Percentiles rank a stretch among this genome's conserved stretches.
Conservation (phyloP, 306 rosid genomes). For the Corylus heterophylla region DNA sequence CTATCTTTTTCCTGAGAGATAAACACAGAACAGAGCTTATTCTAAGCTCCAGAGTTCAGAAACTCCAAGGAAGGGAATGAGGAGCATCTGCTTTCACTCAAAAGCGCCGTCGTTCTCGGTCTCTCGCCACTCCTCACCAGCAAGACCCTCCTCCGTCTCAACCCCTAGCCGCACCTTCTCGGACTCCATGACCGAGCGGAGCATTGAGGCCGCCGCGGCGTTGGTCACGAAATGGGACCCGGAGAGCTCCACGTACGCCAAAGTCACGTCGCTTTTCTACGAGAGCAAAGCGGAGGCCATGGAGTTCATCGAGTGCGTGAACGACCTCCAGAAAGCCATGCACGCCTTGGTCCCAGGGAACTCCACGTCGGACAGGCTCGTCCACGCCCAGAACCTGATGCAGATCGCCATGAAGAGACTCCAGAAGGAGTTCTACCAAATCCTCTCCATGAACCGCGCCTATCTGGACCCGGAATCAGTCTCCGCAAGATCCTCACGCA, state of each 20-base stretch:
- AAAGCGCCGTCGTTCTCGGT: constrained; percentile 39
- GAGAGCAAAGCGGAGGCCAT: constrained; percentile 55
- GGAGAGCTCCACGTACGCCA: constrained; percentile 53
- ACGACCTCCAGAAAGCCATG: constrained; percentile 69
- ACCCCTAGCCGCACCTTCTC: constrained; percentile 30
- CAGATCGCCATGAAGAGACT: constrained; percentile 71
- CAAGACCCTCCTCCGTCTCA: constrained; percentile 22
- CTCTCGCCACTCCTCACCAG: constrained; percentile 25
- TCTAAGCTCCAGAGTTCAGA: too few species aligned
- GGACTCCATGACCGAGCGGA: constrained; percentile 30
- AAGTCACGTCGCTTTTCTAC: constrained; percentile 68
- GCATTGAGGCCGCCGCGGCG: constrained; percentile 44
- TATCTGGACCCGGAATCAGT: constrained; percentile 54
- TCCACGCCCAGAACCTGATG: constrained; percentile 55
- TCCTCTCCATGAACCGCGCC: constrained; percentile 62
- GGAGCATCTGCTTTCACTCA: constrained; percentile 43
- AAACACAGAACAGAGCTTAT: neutral
- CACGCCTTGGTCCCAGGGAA: constrained; percentile 39
- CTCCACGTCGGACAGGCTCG: constrained; percentile 46
- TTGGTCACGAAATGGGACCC: constrained; percentile 67
- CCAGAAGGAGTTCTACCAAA: constrained; percentile 71
- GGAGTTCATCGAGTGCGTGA: constrained; percentile 49
- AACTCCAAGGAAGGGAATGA: constrained; percentile 61
- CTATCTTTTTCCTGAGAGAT: constrained; percentile 1
- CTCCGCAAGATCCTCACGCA: constrained; percentile 49